A percentile compares a stretch with the other conserved stretches of the same genome.
Conservation (phyloP, 2,329 filamentous ascomycete species). For the Colletotrichum acutatum region DNA sequence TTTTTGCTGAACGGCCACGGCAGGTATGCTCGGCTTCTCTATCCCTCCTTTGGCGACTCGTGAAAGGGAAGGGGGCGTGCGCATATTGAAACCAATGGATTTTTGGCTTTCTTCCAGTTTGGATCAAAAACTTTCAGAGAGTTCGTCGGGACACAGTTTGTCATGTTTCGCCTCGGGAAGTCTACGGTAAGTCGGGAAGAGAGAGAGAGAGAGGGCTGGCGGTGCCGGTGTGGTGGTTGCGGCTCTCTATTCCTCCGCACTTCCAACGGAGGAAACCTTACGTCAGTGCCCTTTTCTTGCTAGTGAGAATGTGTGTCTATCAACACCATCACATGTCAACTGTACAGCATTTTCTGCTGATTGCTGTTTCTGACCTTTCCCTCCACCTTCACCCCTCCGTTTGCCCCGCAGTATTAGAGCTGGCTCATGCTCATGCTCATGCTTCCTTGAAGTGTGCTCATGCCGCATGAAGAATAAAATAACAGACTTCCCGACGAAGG, state of each 20-base stretch:
- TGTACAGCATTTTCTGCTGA: neutral
- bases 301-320: neutral
- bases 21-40: too few species aligned
- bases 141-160: conserved; percentile 26
- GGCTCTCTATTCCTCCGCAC: conserved; percentile 11
- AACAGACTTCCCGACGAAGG: neutral
- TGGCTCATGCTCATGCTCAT: conserved; percentile 2
- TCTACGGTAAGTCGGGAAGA: conserved; percentile 18
- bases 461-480: conserved; percentile 7
- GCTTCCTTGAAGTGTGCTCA: neutral
- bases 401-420: conserved; percentile 8
- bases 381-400: neutral
- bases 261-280: neutral
- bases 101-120: neutral
- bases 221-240: neutral
- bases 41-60: too few species aligned
- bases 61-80: neutral
- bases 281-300: neutral
- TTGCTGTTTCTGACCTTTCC: neutral
- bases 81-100: neutral
- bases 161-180: conserved; percentile 31
- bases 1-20: neutral
- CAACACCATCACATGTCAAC: neutral
- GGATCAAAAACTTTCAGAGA: conserved; percentile 4
- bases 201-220: neutral